These are phyloP conservation scores for Cadophora malorum DNA, from an alignment of 2,329 filamentous ascomycete species.

Conservation along the genomic window DNA sequence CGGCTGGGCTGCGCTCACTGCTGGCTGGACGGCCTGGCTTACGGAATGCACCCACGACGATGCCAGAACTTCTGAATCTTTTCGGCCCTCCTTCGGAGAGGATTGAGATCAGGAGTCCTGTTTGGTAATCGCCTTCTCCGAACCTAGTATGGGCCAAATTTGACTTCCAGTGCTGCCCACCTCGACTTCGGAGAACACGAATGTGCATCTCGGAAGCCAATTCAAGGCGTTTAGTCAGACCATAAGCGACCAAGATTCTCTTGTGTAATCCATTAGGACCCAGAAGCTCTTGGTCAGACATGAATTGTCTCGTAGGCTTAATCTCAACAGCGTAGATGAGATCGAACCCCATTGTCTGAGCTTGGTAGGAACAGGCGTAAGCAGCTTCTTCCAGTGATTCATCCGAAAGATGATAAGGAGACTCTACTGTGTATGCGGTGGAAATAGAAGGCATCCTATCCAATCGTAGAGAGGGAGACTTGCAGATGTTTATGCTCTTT, in stretches of 20 bases:
- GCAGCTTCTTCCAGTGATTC: conserved; percentile 32
- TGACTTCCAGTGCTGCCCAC: conserved; percentile 22
- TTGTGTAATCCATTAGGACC: conserved; percentile 34
- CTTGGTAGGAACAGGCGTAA: conserved; percentile 39
- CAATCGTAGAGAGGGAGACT: not conserved
- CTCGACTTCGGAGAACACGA: conserved; percentile 35
- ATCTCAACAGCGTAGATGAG: conserved; percentile 41
- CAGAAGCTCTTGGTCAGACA: conserved; percentile 35
- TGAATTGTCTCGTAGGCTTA: conserved; percentile 26
- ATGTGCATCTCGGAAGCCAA: conserved; percentile 39
- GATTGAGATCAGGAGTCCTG: conserved; percentile 30
- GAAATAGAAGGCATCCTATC: not conserved
- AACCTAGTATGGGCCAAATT: not conserved
- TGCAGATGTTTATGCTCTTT: not conserved
- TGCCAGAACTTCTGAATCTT: conserved; percentile 26
- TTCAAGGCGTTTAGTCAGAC: conserved; percentile 34
- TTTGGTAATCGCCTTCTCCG: conserved; percentile 23
- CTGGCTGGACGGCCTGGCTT: conserved; percentile 10
- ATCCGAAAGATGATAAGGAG: not conserved
- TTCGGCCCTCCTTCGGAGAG: conserved; percentile 13
- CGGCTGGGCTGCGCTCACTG: not conserved
- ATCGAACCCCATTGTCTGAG: conserved; percentile 42
- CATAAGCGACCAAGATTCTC: conserved; percentile 41
- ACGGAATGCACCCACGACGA: conserved; percentile 35
- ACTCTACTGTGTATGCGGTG: not conserved